Conservation (phyloP, 2,329 filamentous ascomycete genomes). For the Alternaria incomplexa region DNA sequence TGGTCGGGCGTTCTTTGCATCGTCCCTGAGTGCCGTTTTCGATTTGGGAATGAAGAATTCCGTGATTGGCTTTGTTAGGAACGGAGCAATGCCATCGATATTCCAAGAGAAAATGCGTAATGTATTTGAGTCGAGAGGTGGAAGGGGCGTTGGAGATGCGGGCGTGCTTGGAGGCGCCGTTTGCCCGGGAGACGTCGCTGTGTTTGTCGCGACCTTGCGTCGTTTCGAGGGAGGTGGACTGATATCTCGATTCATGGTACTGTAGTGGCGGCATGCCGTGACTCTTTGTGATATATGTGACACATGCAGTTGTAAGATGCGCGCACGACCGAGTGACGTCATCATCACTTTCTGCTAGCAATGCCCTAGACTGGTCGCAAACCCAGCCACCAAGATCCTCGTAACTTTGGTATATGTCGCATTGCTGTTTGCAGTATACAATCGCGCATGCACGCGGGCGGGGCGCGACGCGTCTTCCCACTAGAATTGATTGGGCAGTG, state of each 20-base stretch:
- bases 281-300: not conserved
- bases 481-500: constrained; percentile 18
- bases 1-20: constrained; percentile 1
- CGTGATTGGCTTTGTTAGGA: constrained; percentile 50
- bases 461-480: constrained; percentile 9
- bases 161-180: not conserved
- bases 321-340: constrained; percentile 5
- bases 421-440: not conserved
- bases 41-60: constrained; percentile 42
- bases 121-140: constrained; percentile 6
- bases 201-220: constrained; percentile 15
- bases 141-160: constrained; percentile 2
- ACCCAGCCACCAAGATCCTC: not conserved
- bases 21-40: not conserved
- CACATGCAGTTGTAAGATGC: not conserved
- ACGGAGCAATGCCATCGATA: constrained; percentile 55
- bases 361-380: not conserved
- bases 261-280: not conserved
- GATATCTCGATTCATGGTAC: constrained; percentile 27
- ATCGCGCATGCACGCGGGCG: constrained; percentile 5
- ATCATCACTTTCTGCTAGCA: not conserved
- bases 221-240: constrained; percentile 35
- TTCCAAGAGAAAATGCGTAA: constrained; percentile 57
- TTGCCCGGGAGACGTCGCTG: not conserved
- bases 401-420: not conserved